Percentiles rank a stretch among this genome's conserved stretches.
phyloP scores from a whole-genome alignment of 306 rosid species.

The Cajanus cajan region DNA sequence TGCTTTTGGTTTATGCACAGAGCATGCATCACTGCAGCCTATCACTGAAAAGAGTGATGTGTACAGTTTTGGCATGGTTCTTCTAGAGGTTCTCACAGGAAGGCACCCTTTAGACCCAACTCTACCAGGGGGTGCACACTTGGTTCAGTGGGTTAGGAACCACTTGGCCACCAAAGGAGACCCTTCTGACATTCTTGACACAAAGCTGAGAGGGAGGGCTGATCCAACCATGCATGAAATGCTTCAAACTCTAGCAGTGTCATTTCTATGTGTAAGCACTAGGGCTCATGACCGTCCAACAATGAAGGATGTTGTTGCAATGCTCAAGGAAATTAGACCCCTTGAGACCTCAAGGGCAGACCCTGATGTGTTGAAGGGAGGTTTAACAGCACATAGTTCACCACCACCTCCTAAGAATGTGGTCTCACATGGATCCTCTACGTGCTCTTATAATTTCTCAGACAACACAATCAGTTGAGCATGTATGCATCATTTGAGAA shows the following conservation, averaged over 20 bases:
- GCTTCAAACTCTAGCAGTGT: slow-evolving; percentile 86
- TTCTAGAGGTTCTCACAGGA: slow-evolving; percentile 85
- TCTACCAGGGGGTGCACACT: slow-evolving; percentile 64
- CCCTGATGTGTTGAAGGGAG: slow-evolving; percentile 45
- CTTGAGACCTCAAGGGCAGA: slow-evolving; percentile 47
- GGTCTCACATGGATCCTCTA: slow-evolving; percentile 61
- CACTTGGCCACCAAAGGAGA: slow-evolving; percentile 59
- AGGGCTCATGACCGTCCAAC: slow-evolving; percentile 64
- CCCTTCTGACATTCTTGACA: slow-evolving; percentile 67
- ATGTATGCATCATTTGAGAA: slow-evolving; percentile 5
- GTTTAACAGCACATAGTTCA: slow-evolving; percentile 35
- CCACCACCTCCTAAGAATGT: slow-evolving; percentile 55
- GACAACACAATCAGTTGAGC: slow-evolving; percentile 53
- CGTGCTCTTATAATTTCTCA: slow-evolving; percentile 74
- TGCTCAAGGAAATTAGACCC: slow-evolving; percentile 86
- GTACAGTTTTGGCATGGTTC: slow-evolving; percentile 83
- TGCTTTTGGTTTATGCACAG: slow-evolving; percentile 39
- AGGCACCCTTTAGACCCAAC: slow-evolving; percentile 96
- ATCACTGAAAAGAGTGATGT: slow-evolving; percentile 85
- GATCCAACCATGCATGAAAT: slow-evolving; percentile 87
- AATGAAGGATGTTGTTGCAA: slow-evolving; percentile 89
- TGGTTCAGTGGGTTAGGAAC: slow-evolving; percentile 91
- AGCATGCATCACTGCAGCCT: slow-evolving; percentile 74
- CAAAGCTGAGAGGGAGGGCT: slow-evolving; percentile 73
- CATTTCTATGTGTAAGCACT: slow-evolving; percentile 65